phyloP scores from a whole-genome alignment of 225 moss, liverwort and hornwort species.

The Physcomitrium patens region DNA sequence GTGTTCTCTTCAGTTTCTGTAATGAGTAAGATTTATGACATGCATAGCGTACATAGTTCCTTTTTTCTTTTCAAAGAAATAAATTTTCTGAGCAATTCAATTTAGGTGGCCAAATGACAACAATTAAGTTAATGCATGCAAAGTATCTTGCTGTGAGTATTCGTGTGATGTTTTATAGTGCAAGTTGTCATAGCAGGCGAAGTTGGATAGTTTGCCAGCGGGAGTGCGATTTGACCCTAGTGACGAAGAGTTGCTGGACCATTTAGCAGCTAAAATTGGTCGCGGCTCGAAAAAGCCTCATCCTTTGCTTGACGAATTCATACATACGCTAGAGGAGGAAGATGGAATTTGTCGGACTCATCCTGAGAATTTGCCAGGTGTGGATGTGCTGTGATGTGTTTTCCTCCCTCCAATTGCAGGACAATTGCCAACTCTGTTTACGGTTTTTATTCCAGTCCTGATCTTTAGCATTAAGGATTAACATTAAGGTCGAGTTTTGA shows the following conservation, averaged over 20 bases:
- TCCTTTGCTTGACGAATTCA: slow-evolving; percentile 46
- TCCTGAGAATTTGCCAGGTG: slow-evolving; percentile 60
- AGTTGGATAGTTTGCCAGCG: slow-evolving; percentile 43
- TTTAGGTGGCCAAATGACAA: not conserved
- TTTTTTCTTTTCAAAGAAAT: not conserved
- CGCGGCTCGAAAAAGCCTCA: slow-evolving; percentile 28
- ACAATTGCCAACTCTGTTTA: not conserved
- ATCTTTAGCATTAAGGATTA: not conserved
- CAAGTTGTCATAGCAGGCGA: slow-evolving; percentile 10
- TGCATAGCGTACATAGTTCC: not conserved
- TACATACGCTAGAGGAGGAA: slow-evolving; percentile 46
- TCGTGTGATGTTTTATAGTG: slow-evolving; percentile 8
- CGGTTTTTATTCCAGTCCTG: not conserved
- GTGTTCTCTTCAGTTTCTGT: not conserved
- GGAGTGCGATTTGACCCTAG: slow-evolving; percentile 69
- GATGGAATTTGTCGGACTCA: slow-evolving; percentile 64
- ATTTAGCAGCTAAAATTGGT: slow-evolving; percentile 48
- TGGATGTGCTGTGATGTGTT: not conserved
- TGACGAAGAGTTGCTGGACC: slow-evolving; percentile 65
- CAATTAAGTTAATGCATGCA: too few species aligned
- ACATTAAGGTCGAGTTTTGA: not conserved
- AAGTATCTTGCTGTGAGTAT: not conserved
- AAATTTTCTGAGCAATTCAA: not conserved
- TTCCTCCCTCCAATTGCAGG: not conserved
- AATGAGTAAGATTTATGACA: too few species aligned